Percentiles rank a stretch among this genome's conserved stretches.
These are phyloP conservation scores for Escovopsis sp. DNA, from an alignment of 2,329 filamentous ascomycete genomes.

Conservation along the genomic window DNA sequence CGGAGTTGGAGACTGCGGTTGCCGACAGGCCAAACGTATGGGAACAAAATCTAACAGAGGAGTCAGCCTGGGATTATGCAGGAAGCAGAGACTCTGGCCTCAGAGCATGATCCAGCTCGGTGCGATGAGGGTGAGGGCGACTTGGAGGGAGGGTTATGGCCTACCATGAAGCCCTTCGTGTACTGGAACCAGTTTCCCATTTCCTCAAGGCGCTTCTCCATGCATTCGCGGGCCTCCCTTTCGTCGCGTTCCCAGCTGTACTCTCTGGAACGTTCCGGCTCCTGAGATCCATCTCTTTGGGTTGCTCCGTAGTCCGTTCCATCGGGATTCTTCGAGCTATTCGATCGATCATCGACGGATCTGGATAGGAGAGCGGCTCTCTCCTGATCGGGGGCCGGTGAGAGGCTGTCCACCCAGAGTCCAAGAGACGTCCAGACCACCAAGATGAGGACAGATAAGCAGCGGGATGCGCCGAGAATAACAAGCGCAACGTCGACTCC, in stretches of 20 bases:
- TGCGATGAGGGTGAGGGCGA: background rate
- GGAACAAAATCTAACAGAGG: conserved; percentile 49
- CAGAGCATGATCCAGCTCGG: background rate
- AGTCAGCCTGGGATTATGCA: background rate
- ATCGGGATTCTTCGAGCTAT: conserved; percentile 7
- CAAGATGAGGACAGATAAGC: conserved; percentile 16
- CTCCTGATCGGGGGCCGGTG: conserved; percentile 35
- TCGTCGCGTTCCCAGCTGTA: conserved; percentile 39
- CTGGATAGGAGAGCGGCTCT: conserved; percentile 39
- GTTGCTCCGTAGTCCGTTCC: conserved; percentile 28
- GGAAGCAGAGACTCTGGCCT: background rate
- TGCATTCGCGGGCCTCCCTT: conserved; percentile 40
- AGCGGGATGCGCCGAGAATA: conserved; percentile 8
- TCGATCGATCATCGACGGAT: conserved; percentile 3
- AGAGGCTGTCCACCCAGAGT: conserved; percentile 13
- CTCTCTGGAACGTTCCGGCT: conserved; percentile 29
- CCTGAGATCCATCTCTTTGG: conserved; percentile 20
- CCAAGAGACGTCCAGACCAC: conserved; percentile 10
- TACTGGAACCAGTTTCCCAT: conserved; percentile 68
- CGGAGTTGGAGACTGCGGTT: conserved; percentile 52
- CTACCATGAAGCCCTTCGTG: conserved; percentile 52
- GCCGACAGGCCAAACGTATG: conserved; percentile 63
- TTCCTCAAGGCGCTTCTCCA: conserved; percentile 54
- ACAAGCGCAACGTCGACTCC: conserved; percentile 13
- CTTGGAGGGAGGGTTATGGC: conserved; percentile 5